Conservation (phyloP, 2,329 filamentous ascomycete genomes). For the Ceratocystiopsis brevicomis region DNA sequence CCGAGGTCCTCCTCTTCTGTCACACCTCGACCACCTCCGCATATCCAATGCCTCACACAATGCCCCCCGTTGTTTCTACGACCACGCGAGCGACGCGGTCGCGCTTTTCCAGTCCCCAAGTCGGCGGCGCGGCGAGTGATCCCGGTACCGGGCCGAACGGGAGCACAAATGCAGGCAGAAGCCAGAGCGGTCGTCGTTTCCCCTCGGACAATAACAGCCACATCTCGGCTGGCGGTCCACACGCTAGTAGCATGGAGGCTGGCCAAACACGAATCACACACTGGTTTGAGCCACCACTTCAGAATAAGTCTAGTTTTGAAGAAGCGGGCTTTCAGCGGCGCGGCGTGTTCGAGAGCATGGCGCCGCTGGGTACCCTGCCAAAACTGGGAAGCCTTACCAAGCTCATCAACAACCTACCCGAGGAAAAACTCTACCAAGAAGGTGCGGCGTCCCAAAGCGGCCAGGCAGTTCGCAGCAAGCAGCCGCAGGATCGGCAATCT, state of each 20-base stretch:
- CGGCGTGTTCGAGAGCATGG: slow-evolving; percentile 70
- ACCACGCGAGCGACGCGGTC: slow-evolving; percentile 33
- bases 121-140: slow-evolving; percentile 10
- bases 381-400: slow-evolving; percentile 38
- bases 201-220: too few species aligned
- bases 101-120: slow-evolving; percentile 36
- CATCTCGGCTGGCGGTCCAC: too few species aligned
- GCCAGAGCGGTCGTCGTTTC: not conserved
- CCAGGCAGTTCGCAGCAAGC: not conserved
- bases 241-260: too few species aligned
- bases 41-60: not conserved
- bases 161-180: not conserved
- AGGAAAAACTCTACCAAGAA: slow-evolving; percentile 6
- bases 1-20: too few species aligned
- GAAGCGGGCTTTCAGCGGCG: slow-evolving; percentile 55
- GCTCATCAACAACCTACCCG: slow-evolving; percentile 8
- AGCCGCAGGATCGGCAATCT: not conserved
- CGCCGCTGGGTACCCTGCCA: slow-evolving; percentile 56
- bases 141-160: slow-evolving; percentile 7
- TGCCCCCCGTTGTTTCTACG: slow-evolving; percentile 20
- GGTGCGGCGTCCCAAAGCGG: not conserved
- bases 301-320: slow-evolving; percentile 53
- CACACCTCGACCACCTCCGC: too few species aligned
- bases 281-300: slow-evolving; percentile 40
- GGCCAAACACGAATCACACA: slow-evolving; percentile 8